Conservation (phyloP, 495 filamentous ascomycete species). For the Podospora pseudopauciseta region DNA sequence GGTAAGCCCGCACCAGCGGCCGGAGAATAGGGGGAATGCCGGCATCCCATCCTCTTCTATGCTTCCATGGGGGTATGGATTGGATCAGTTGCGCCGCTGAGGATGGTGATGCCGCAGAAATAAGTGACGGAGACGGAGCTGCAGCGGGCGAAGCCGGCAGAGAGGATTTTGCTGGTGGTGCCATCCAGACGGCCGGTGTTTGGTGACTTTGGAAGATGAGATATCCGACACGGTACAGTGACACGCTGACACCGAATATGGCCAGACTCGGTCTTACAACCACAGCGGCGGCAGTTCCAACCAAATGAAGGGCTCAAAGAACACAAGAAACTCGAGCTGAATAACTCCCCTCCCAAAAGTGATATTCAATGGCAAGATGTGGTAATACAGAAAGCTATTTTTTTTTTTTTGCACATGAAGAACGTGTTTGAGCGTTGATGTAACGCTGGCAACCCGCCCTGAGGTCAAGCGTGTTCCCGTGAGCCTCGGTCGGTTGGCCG, state of each 20-base stretch:
- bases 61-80: neutral
- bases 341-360: neutral
- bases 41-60: constrained; percentile 31
- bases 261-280: neutral
- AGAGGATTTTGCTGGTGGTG: neutral
- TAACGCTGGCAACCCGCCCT: neutral
- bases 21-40: constrained; percentile 42
- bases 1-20: constrained; percentile 70
- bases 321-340: neutral
- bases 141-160: neutral
- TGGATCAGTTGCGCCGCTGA: neutral
- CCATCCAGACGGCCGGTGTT: neutral
- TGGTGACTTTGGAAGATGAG: neutral
- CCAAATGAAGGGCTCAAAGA: neutral
- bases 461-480: neutral
- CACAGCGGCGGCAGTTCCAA: neutral
- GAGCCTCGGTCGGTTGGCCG: neutral
- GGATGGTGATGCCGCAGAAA: neutral
- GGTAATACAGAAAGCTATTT: neutral
- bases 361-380: neutral
- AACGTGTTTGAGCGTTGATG: neutral
- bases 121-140: neutral
- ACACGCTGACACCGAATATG: neutral
- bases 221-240: neutral
- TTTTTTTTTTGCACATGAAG: neutral